Evolutionary conservation across 441 rosid species (phyloP), one percentile per base, ranked within the genome.

Genomic region (Capsella rubella): DNA sequence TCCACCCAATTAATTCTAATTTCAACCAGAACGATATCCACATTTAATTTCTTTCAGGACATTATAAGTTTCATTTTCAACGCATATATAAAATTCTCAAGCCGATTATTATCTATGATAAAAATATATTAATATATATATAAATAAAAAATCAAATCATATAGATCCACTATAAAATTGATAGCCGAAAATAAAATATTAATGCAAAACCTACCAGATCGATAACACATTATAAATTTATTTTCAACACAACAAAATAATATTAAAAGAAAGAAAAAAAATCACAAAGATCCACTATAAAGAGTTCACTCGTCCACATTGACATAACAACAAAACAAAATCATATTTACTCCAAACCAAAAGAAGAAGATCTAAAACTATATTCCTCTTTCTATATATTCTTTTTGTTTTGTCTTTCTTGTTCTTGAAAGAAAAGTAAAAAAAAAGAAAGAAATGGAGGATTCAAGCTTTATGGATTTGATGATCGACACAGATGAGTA

Each of bases 401-500:
- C 1, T 14, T 42, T 61, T 42, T 21, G 25, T 21, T 21, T 21
- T 2, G 25, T 11, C 32, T 31, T 51, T 60, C 49, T 42, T 73
- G 43, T 27, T 35, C 7, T 55, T 9, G 39, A 35, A 29, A 54
- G 8, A n/a, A 9, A 35, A 7, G 9, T 1, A 35, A 35, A 8
- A 2, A 37, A 8, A 31, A 43, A 12, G n/a, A 0, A 50, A 32
- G 12, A 71, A 35, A 78, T 78, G 81, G 81, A 78, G 29, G 74
- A 78, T 53, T 67, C 81, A 55, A 61, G 49, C 47, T 72, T 78
- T 8, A 61, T 56, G 81, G 78, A 72, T 67, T 54, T 78, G 60
- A 67, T 78, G 66, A 55, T 77, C 31, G 71, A 78, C 65, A 31
- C 81, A 13, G 61, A 78, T 16, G 81, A 78, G 64, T 78, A 60